Evolutionary conservation across 208 protist species (phyloP).

Genomic region (Leptomonas pyrrhocoris): DNA sequence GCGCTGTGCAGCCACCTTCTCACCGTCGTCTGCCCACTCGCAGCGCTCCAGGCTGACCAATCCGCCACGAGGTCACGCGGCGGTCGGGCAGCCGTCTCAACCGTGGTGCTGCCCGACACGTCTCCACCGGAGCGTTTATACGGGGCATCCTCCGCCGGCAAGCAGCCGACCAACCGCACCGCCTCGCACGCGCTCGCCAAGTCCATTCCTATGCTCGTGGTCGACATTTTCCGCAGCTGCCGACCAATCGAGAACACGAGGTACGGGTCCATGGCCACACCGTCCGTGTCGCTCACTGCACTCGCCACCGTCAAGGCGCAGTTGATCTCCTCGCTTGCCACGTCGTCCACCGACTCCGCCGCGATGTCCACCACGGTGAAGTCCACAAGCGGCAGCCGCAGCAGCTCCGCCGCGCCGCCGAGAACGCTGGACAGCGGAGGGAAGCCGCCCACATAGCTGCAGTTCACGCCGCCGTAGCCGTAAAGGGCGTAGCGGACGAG

Average conservation of each 20-base stretch:
- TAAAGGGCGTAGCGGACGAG: constrained; percentile 73
- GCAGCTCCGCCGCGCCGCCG: constrained; percentile 17
- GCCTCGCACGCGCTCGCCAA: constrained; percentile 72
- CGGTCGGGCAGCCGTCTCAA: neutral
- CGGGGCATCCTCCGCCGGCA: constrained; percentile 48
- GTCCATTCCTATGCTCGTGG: constrained; percentile 56
- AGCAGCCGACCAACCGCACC: constrained; percentile 63
- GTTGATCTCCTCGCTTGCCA: constrained; percentile 65
- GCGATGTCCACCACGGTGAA: constrained; percentile 75
- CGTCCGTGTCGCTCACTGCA: constrained; percentile 76
- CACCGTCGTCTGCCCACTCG: constrained; percentile 25
- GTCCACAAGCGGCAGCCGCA: constrained; percentile 27
- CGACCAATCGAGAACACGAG: constrained; percentile 78
- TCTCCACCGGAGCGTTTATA: constrained; percentile 38
- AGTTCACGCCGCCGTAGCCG: constrained; percentile 72
- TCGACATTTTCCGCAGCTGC: constrained; percentile 47
- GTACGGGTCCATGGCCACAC: constrained; percentile 82
- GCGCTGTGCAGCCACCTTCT: constrained; percentile 46
- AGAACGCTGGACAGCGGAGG: constrained; percentile 38
- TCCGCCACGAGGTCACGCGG: constrained; percentile 35
- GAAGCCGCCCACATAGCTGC: constrained; percentile 35
- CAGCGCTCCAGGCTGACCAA: constrained; percentile 53
- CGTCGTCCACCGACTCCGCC: constrained; percentile 40
- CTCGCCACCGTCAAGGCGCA: constrained; percentile 84
- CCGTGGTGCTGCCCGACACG: neutral